These are phyloP conservation scores for Sporothrix dimorphospora DNA, from an alignment of 2,329 filamentous ascomycete species.

Conservation along the genomic window DNA sequence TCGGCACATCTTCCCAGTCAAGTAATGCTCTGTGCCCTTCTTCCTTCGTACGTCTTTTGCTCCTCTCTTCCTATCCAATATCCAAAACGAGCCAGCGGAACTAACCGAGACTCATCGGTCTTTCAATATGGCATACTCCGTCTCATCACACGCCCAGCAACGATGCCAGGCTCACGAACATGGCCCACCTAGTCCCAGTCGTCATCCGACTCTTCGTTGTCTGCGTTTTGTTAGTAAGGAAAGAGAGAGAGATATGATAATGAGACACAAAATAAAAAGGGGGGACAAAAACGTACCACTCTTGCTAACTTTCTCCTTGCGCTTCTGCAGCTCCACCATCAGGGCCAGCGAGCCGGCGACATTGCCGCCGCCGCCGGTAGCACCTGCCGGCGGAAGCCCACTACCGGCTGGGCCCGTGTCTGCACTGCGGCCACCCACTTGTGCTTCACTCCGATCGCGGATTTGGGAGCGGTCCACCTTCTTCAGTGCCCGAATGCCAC, in stretches of 20 bases:
- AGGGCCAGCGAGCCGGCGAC: constrained; percentile 82
- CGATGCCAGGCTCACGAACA: not conserved
- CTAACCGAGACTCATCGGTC: not conserved
- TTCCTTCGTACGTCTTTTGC: not conserved
- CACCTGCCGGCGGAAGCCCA: constrained; percentile 65
- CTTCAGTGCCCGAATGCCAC: constrained; percentile 69
- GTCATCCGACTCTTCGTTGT: constrained; percentile 31
- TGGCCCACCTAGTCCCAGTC: constrained; percentile 33
- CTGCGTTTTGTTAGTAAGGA: constrained; percentile 25
- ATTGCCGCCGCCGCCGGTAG: constrained; percentile 69
- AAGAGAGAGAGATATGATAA: constrained; percentile 11
- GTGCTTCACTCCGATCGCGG: constrained; percentile 69
- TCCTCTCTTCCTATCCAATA: constrained; percentile 1
- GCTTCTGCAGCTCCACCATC: constrained; percentile 74
- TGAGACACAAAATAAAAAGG: not conserved
- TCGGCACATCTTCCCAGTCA: not conserved
- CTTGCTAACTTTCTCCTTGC: constrained; percentile 92
- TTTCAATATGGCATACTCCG: not conserved
- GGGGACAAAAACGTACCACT: constrained; percentile 69
- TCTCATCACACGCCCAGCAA: constrained; percentile 8
- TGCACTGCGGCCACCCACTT: constrained; percentile 52
- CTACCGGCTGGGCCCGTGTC: constrained; percentile 57
- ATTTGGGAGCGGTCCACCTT: constrained; percentile 75
- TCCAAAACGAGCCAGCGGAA: not conserved
- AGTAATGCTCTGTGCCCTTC: not conserved